Evolutionary conservation across 345 rosid genomes (phyloP), one percentile per base, ranked within the genome.

Genomic region (Citrus mangshanensis): DNA sequence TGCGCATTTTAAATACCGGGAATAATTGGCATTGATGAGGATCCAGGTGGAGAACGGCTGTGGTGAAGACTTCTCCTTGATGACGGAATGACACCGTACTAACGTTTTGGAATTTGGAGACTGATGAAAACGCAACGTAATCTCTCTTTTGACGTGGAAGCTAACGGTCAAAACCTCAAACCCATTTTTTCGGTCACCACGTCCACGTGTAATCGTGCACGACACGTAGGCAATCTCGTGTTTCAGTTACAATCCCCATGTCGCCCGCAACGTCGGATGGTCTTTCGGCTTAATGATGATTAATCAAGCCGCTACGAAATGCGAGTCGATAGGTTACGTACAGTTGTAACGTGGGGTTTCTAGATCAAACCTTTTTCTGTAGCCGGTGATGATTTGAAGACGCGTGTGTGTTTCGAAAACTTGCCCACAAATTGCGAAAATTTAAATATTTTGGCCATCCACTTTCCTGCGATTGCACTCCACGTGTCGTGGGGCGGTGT

Each of bases 331-430:
- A 1, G 7, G 2, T 16, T 61, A 27, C 66, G 34, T 28, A 25
- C 30, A 24, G 28, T 27, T 61, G 66, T 25, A 1, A 60, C 4
- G 0, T 5, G 61, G 63, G 27, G 30, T 24, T 8, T 24, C 5
- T 3, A 4, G 8, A 70, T 37, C 9, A 37, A 1, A 37, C 9
- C 9, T 37, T 1, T 37, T 6, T 18, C 51, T 13, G 55, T 65
- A 13, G 40, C 56, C 83, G 62, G 74, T 35, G 75, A 58, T 72
- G 62, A 76, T 81, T 32, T 38, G 0, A 16, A 61, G 32, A 64
- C 38, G 32, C 77, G 46, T 38, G 56, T 9, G 25, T 6, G 18
- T 51, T 16, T 51, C 18, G 4, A 16, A 18, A 18, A 16, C 22
- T 19, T 4, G 22, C 22, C 58, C 58, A 4, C 21, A 18, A 46